Evolutionary conservation across 202 grass and related monocot species (phyloP).

Genomic region (Setaria italica): DNA sequence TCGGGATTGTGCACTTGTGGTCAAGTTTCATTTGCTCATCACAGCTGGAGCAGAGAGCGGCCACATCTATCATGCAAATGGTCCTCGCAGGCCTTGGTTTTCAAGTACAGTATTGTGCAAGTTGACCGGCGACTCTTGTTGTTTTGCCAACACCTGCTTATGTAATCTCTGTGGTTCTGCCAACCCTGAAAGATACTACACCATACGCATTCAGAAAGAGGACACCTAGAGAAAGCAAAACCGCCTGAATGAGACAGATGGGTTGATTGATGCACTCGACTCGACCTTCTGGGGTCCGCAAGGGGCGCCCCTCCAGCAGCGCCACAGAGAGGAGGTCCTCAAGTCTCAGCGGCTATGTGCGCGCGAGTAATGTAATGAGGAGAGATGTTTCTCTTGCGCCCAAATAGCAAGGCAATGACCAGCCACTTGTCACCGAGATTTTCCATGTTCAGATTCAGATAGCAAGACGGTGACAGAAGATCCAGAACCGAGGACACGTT

Average conservation of each 20-base stretch:
- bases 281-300: constrained; percentile 15
- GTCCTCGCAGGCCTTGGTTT: neutral
- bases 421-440: neutral
- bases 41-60: neutral
- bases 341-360: neutral
- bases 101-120: neutral
- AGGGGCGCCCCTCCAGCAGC: neutral
- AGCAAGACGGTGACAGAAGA: neutral
- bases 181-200: neutral
- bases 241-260: neutral
- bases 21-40: neutral
- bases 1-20: neutral
- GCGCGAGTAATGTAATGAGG: neutral
- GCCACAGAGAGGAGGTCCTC: too few species aligned
- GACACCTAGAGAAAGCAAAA: neutral
- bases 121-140: neutral
- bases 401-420: constrained; percentile 3
- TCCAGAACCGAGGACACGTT: neutral
- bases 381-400: neutral
- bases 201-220: neutral
- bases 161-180: neutral
- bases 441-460: neutral
- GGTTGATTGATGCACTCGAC: too few species aligned
- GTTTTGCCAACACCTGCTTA: neutral
- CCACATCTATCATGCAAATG: neutral